Evolutionary conservation across 495 filamentous ascomycete species (phyloP).

Genomic region (Daldinia childiae): DNA sequence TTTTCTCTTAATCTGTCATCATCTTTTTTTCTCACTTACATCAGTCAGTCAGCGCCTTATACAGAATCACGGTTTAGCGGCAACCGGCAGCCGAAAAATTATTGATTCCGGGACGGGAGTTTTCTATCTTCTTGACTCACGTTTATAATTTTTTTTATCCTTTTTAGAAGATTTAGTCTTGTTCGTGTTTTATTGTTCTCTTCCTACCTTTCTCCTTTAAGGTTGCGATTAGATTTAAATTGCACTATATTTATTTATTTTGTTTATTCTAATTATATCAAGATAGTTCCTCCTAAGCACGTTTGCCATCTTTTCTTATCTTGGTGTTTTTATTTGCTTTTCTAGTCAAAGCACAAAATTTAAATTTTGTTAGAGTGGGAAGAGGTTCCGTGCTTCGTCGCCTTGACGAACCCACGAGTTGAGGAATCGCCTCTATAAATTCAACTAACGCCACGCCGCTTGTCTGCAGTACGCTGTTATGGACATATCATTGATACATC

Average conservation of each 20-base stretch:
- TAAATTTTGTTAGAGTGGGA: neutral
- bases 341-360: neutral
- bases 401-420: neutral
- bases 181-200: neutral
- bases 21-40: neutral
- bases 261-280: too few relatives aligned
- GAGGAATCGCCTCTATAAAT: constrained; percentile 6
- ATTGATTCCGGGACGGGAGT: neutral
- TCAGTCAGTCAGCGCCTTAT: constrained; percentile 16
- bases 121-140: constrained; percentile 18
- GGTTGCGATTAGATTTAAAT: neutral
- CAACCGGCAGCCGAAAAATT: constrained; percentile 29
- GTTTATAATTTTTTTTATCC: neutral
- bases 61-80: constrained; percentile 25
- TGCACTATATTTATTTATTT: neutral
- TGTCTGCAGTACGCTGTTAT: constrained; percentile 25
- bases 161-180: neutral
- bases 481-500: constrained; percentile 1
- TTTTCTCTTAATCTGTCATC: neutral
- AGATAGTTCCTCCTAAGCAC: constrained; percentile 5
- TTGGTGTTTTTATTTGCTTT: neutral
- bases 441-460: neutral
- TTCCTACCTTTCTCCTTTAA: neutral
- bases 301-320: neutral
- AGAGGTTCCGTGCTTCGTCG: constrained; percentile 7